A percentile compares a stretch with the other conserved stretches of the same genome.
phyloP scores from a whole-genome alignment of 1,139 yeast species.

The Candida anutae region DNA sequence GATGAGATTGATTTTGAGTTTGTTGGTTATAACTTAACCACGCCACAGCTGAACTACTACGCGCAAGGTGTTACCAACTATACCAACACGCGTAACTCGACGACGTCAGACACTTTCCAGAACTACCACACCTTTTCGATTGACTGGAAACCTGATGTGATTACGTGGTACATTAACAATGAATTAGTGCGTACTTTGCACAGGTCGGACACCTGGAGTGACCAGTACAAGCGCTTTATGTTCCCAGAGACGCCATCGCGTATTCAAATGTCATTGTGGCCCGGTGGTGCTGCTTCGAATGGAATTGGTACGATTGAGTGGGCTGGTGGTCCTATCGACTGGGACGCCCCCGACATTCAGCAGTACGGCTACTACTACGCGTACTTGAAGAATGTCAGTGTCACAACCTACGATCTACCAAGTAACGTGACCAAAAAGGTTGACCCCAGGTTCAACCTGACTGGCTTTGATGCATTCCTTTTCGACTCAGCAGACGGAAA shows the following conservation, averaged over 20 bases:
- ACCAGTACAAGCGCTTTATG: constrained; percentile 47
- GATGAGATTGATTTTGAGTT: constrained; percentile 90
- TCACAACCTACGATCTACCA: constrained; percentile 70
- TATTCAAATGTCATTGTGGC: constrained; percentile 85
- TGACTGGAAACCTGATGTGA: constrained; percentile 74
- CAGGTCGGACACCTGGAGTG: constrained; percentile 61
- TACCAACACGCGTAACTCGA: constrained; percentile 44
- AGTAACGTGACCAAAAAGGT: constrained; percentile 31
- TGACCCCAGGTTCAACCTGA: constrained; percentile 51
- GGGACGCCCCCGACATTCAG: constrained; percentile 69
- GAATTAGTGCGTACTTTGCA: constrained; percentile 57
- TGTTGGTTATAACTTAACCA: constrained; percentile 62
- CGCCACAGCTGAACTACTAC: constrained; percentile 72
- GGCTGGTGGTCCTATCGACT: constrained; percentile 89
- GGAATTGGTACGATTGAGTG: constrained; percentile 77
- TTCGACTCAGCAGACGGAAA: constrained; percentile 45
- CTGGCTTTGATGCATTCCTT: constrained; percentile 42
- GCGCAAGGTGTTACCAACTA: constrained; percentile 67
- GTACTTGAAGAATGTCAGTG: constrained; percentile 48
- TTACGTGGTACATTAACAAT: constrained; percentile 75
- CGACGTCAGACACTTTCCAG: constrained; percentile 47
- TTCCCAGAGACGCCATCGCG: constrained; percentile 93
- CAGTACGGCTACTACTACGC: constrained; percentile 76
- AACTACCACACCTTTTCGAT: constrained; percentile 71
- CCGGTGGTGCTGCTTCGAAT: constrained; percentile 67